A percentile compares a stretch with the other conserved stretches of the same genome.
Conservation (phyloP, 2,329 filamentous ascomycete species). For the Fusarium secorum region DNA sequence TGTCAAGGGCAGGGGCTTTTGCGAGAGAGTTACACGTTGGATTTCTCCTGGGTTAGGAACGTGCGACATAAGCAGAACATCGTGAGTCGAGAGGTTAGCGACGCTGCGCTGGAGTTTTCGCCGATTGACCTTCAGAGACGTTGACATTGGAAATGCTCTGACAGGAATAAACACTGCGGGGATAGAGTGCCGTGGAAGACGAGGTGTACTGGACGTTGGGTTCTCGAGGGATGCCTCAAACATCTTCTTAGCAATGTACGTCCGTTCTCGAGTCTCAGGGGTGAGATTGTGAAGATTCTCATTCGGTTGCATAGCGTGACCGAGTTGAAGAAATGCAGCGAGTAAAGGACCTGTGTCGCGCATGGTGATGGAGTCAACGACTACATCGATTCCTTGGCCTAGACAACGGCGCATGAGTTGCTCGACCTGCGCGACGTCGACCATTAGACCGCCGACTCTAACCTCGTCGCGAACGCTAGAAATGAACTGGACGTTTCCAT, state of each 20-base stretch:
- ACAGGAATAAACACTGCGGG: constrained; percentile 60
- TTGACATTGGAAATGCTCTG: constrained; percentile 56
- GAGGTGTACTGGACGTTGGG: constrained; percentile 23
- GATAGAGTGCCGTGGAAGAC: constrained; percentile 53
- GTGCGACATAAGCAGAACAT: constrained; percentile 53
- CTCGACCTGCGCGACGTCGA: constrained; percentile 57
- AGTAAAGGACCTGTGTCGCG: constrained; percentile 53
- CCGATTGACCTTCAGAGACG: constrained; percentile 60
- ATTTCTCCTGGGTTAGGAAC: constrained; percentile 50
- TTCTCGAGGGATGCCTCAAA: constrained; percentile 52
- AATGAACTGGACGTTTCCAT: constrained; percentile 59
- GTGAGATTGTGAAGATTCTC: constrained; percentile 52
- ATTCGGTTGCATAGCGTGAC: constrained; percentile 48
- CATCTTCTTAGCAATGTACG: constrained; percentile 54
- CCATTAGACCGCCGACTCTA: constrained; percentile 49
- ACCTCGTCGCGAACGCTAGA: constrained; percentile 54
- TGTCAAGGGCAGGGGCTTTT: constrained; percentile 58
- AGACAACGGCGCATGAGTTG: constrained; percentile 56
- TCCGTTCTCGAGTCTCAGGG: constrained; percentile 51
- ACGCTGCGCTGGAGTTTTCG: constrained; percentile 57
- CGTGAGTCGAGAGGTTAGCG: constrained; percentile 51
- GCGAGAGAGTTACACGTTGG: constrained; percentile 39
- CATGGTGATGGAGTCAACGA: constrained; percentile 58
- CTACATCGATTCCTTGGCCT: constrained; percentile 56
- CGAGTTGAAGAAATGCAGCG: constrained; percentile 59